Evolutionary conservation across 139 green algal genomes (phyloP).

Genomic region (Zygnema cylindricum): DNA sequence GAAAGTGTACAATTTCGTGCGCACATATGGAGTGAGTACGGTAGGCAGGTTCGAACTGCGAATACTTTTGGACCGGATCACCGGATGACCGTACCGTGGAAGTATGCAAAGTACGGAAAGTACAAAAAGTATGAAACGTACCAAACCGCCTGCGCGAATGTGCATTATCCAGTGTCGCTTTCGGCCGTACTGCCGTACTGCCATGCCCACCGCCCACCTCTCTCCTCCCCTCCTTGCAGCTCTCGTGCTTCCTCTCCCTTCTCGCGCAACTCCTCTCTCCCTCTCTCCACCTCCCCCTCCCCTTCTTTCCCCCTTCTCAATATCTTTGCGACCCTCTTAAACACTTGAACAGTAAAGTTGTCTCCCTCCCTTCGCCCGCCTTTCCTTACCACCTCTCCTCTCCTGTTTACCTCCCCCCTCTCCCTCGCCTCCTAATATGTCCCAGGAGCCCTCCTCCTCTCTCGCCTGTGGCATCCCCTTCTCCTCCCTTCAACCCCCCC

Average conservation of each 20-base stretch:
- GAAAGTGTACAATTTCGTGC: no score
- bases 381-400: not conserved
- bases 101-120: no score
- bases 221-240: not conserved
- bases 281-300: not conserved
- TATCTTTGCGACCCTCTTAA: not conserved
- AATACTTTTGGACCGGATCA: no score
- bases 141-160: no score
- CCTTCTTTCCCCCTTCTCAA: not conserved
- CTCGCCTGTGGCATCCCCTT: constrained; percentile 20
- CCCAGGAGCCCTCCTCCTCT: not conserved
- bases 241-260: not conserved
- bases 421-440: not conserved
- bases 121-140: no score
- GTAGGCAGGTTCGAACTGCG: no score
- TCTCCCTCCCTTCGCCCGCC: not conserved
- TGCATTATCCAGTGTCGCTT: no score
- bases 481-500: constrained; percentile 7
- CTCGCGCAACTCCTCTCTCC: not conserved
- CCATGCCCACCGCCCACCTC: no score
- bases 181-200: no score
- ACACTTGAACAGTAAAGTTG: not conserved
- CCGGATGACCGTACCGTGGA: no score
- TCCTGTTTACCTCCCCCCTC: not conserved
- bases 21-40: no score